A percentile compares a stretch with the other conserved stretches of the same genome.
Evolutionary conservation across 805 yeast species (phyloP).

Genomic region (Suhomyces kilbournensis): DNA sequence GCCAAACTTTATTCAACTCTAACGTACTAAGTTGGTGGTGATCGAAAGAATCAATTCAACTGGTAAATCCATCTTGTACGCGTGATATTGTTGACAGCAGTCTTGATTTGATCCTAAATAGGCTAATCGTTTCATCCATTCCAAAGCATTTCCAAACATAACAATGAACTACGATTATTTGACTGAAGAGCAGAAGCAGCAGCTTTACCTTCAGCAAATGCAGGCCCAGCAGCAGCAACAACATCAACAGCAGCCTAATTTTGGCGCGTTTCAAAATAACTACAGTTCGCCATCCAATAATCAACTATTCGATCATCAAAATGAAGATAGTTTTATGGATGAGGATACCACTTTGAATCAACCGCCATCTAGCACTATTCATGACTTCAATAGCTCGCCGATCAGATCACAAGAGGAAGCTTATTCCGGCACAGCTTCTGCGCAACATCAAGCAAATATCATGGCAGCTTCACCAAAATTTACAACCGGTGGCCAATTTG

Average conservation of each 20-base stretch:
- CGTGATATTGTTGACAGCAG: neutral
- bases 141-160: neutral
- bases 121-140: neutral
- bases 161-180: constrained; percentile 29
- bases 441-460: constrained; percentile 3
- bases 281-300: constrained; percentile 1
- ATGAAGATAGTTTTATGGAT: constrained; percentile 38
- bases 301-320: constrained; percentile 12
- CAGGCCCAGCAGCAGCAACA: constrained; percentile 17
- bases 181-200: constrained; percentile 30
- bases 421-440: neutral
- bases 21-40: neutral
- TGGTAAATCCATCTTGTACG: neutral
- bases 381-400: constrained; percentile 8
- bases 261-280: constrained; percentile 1
- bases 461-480: constrained; percentile 13
- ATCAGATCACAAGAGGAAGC: constrained; percentile 5
- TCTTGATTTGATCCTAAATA: neutral
- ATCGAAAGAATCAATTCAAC: neutral
- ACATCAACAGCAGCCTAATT: constrained; percentile 7
- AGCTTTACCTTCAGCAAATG: constrained; percentile 24
- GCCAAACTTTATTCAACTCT: neutral
- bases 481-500: constrained; percentile 8
- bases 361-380: constrained; percentile 5
- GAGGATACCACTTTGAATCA: constrained; percentile 29